Conservation (phyloP, 257 asterid species). For the Solanum okadae region DNA sequence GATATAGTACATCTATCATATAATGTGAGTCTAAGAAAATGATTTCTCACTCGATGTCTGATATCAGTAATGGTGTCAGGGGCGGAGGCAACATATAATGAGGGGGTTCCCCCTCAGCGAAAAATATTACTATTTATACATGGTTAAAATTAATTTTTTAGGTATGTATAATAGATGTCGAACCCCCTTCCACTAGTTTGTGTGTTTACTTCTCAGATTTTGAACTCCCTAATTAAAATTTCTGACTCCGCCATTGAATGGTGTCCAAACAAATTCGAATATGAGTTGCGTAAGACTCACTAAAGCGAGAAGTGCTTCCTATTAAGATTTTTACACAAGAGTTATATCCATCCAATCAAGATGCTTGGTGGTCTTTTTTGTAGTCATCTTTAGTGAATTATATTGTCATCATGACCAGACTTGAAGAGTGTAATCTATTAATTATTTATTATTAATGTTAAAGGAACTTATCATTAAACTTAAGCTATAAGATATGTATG, state of each 20-base stretch:
- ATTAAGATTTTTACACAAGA: background rate
- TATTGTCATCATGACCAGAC: background rate
- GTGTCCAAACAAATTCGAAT: background rate
- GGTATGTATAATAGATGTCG: too few species aligned
- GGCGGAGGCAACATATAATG: too few species aligned
- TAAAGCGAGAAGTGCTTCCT: background rate
- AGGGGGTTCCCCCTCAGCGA: too few species aligned
- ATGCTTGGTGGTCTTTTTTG: background rate
- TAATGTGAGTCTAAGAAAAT: background rate
- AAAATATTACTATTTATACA: too few species aligned
- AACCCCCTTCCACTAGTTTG: too few species aligned
- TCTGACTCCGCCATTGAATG: too few species aligned
- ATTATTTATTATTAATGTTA: background rate
- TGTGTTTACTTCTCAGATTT: too few species aligned
- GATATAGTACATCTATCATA: background rate
- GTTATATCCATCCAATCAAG: too few species aligned
- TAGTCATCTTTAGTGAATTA: background rate
- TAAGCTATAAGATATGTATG: conserved; percentile 5
- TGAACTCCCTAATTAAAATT: too few species aligned
- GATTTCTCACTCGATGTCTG: fast-evolving
- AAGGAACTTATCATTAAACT: background rate
- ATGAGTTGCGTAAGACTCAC: background rate
- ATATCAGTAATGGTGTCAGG: background rate
- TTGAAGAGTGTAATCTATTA: background rate
- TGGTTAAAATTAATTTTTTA: too few species aligned